These are phyloP conservation scores for Trypanosoma scelopori DNA, from an alignment of 208 protist genomes.

Conservation along the genomic window DNA sequence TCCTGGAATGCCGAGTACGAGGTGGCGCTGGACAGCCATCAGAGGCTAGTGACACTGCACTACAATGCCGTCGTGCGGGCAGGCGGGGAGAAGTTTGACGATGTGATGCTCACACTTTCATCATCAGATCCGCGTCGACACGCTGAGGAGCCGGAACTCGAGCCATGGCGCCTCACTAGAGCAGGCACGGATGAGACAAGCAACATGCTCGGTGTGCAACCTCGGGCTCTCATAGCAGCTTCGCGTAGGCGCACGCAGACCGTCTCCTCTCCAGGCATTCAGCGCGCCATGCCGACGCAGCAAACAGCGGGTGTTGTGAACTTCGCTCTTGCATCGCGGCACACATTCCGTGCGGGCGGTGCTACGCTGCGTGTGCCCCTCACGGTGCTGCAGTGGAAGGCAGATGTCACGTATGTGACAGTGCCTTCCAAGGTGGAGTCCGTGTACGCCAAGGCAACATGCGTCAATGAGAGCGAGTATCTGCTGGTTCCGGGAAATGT, in stretches of 20 bases:
- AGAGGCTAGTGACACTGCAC: constrained; percentile 11
- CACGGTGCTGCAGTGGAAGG: constrained; percentile 19
- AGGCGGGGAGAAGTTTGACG: constrained; percentile 21
- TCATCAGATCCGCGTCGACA: constrained; percentile 16
- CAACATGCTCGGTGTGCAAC: background rate
- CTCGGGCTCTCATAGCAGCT: background rate
- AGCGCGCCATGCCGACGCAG: background rate
- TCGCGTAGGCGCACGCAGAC: background rate
- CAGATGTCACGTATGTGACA: constrained; percentile 23
- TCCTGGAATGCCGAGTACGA: constrained; percentile 31
- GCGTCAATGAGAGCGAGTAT: constrained; percentile 28
- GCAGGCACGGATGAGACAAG: background rate
- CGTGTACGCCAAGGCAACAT: constrained; percentile 25
- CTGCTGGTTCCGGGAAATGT: constrained; percentile 23
- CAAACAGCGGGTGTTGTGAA: constrained; percentile 21
- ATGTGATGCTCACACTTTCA: constrained; percentile 28
- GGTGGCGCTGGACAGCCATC: constrained; percentile 19
- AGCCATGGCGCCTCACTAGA: constrained; percentile 25
- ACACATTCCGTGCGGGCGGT: constrained; percentile 16
- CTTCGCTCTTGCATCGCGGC: constrained; percentile 18
- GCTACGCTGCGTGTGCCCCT: constrained; percentile 23
- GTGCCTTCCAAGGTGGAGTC: constrained; percentile 18
- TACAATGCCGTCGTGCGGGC: constrained; percentile 31
- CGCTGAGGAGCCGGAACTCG: constrained; percentile 18
- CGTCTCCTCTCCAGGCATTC: background rate